phyloP scores from a whole-genome alignment of 163 green algal species.

The Chloroidium sp. region DNA sequence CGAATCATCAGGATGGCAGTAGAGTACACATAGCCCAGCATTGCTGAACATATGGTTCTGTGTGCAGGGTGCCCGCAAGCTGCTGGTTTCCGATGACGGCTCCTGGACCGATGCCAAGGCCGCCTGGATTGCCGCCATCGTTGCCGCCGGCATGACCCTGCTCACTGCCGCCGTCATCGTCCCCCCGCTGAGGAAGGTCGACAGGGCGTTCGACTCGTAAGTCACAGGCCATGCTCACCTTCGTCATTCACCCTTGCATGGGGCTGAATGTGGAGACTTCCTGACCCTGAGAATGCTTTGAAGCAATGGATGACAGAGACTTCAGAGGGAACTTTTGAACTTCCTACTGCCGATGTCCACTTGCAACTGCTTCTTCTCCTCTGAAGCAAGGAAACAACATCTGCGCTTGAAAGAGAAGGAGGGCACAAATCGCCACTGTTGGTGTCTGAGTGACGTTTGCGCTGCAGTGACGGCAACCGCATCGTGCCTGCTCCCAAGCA shows the following conservation, averaged over 20 bases:
- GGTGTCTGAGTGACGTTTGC: neutral
- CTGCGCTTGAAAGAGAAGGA: no score
- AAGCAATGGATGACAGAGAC: no score
- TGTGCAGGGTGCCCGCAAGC: constrained; percentile 28
- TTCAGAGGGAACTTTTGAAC: no score
- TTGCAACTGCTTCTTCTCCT: no score
- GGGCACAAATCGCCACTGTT: neutral
- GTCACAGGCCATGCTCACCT: neutral
- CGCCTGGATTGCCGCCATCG: constrained; percentile 26
- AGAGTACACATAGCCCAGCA: no score
- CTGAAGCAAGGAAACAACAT: no score
- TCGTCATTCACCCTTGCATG: no score
- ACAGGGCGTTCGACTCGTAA: constrained; percentile 9
- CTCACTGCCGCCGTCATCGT: constrained; percentile 22
- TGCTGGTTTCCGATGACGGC: neutral
- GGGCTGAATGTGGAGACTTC: no score
- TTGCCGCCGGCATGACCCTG: constrained; percentile 19
- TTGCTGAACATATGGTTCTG: neutral
- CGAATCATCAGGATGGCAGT: no score
- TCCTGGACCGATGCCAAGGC: constrained; percentile 29
- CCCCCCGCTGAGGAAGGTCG: constrained; percentile 24
- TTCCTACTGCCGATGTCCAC: no score
- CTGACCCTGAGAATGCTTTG: no score
- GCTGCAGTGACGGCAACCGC: neutral
- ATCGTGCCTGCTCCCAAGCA: no score